Evolutionary conservation across 352 stramenopile genomes (phyloP), one percentile per base, ranked within the genome.

Genomic region (Phytophthora hibernalis): DNA sequence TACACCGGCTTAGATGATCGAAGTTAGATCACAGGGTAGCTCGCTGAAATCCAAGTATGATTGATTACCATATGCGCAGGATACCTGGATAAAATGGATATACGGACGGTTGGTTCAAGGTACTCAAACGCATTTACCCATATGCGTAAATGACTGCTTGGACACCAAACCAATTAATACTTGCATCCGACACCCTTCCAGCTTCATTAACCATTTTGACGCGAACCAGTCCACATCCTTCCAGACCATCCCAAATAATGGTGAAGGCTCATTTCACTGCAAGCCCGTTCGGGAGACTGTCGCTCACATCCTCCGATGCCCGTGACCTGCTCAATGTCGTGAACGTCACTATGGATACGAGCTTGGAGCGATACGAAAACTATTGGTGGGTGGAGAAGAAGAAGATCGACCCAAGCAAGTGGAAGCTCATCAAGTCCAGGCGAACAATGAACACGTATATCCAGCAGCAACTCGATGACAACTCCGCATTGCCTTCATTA

Each of bases 331-430:
- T 52, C 4, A 24, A 53, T 12, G 31, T 61, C 18, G 54, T 54
- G 2, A 56, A 65, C 49, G 52, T 26, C 15, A 40, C 65, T 16
- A 24, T 71, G 4, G 45, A 58, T 20, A 22, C 49, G 47, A 55
- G 40, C 55, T 47, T 66, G 26, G 21, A 60, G 38, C 26, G 49
- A 9, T 65, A 66, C 18, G 45, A 61, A 18, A 37, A 55, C 33
- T 76, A 72, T 24, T 51, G 68, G 35, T 57, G 31, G 20, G 56
- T 65, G 20, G 60, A 63, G 3, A 50, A 70, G 13, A 73, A 63
- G 12, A 60, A 68, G 31, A 30, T 72, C 13, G 48, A 65, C 42
- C 20, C 28, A 21, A 21, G 40, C 15, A 44, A 54, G 28, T 70
- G 61, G 61, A 70, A 70, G 18, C n/a, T 33, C 16, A 42, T 70